Percentiles rank a stretch among this genome's conserved stretches.
phyloP scores from a whole-genome alignment of 2,329 filamentous ascomycete species.

The Cladosporium sp. region DNA sequence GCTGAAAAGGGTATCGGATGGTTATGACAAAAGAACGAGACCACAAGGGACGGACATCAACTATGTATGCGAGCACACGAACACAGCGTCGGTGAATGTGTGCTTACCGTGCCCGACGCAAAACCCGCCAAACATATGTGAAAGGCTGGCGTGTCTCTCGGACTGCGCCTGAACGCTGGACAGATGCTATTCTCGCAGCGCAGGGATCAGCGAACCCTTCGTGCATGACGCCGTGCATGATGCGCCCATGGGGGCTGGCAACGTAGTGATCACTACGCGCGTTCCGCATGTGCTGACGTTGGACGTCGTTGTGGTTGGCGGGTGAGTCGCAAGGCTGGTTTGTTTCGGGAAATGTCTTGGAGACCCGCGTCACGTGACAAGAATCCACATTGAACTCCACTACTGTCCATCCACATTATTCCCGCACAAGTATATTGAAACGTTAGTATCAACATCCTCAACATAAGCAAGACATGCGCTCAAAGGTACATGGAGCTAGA shows the following conservation, averaged over 20 bases:
- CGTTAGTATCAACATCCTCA: no score
- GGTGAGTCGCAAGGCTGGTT: slow-evolving; percentile 10
- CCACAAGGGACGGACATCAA: background rate
- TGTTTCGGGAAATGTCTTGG: slow-evolving; percentile 6
- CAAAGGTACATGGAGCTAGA: no score
- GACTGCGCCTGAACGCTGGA: background rate
- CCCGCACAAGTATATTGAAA: no score
- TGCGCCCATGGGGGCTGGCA: background rate
- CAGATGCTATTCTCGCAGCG: background rate
- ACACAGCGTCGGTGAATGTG: slow-evolving; percentile 3
- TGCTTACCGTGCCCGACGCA: background rate
- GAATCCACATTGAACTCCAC: background rate
- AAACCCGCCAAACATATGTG: background rate
- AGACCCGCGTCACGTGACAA: slow-evolving; percentile 1
- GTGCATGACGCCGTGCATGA: slow-evolving; percentile 10
- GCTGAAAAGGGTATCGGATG: background rate
- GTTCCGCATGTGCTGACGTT: slow-evolving; percentile 7
- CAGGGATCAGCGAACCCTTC: slow-evolving; percentile 5
- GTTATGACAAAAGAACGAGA: background rate
- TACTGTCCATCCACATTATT: no score
- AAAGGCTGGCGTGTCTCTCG: slow-evolving; percentile 12
- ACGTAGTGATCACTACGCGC: slow-evolving; percentile 6
- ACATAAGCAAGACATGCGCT: no score
- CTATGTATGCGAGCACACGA: background rate
- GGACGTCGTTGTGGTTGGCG: slow-evolving; percentile 7